These are phyloP conservation scores for Nigrograna mackinnonii DNA, from an alignment of 2,329 filamentous ascomycete genomes.

Conservation along the genomic window DNA sequence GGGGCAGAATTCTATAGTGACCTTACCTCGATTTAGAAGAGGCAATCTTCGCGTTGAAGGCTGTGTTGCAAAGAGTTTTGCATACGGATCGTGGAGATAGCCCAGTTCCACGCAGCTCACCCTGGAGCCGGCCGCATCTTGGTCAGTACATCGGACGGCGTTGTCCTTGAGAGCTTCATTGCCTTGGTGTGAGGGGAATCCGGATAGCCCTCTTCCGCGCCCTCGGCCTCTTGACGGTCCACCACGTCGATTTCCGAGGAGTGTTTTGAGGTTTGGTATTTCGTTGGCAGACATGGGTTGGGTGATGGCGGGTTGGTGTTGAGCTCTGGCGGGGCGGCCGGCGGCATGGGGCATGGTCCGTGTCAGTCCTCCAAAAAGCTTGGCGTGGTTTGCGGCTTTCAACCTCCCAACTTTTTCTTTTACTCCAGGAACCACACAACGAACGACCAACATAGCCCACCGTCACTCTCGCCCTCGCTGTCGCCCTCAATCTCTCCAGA, in stretches of 20 bases:
- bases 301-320: slow-evolving; percentile 5
- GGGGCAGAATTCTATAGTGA: not conserved
- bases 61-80: slow-evolving; percentile 66
- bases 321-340: slow-evolving; percentile 1
- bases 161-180: slow-evolving; percentile 62
- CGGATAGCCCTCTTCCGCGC: slow-evolving; percentile 37
- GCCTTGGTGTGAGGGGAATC: slow-evolving; percentile 26
- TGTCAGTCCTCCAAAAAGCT: not conserved
- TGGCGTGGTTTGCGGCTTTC: not conserved
- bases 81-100: slow-evolving; percentile 83
- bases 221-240: slow-evolving; percentile 53
- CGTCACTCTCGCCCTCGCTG: too few relatives aligned
- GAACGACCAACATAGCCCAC: too few relatives aligned
- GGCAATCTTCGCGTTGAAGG: slow-evolving; percentile 70
- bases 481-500: too few relatives aligned
- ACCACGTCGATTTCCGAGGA: slow-evolving; percentile 55
- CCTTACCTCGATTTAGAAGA: slow-evolving; percentile 87
- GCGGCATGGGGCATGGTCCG: not conserved
- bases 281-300: slow-evolving; percentile 67
- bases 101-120: slow-evolving; percentile 85
- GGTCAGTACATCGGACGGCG: slow-evolving; percentile 85
- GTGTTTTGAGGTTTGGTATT: slow-evolving; percentile 77
- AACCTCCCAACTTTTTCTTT: not conserved
- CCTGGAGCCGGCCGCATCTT: slow-evolving; percentile 85
- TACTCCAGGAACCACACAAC: not conserved